A percentile compares a stretch with the other conserved stretches of the same genome.
These are phyloP conservation scores for Chalciporus chontae DNA, from an alignment of 768 basidiomycete species.

Conservation along the genomic window DNA sequence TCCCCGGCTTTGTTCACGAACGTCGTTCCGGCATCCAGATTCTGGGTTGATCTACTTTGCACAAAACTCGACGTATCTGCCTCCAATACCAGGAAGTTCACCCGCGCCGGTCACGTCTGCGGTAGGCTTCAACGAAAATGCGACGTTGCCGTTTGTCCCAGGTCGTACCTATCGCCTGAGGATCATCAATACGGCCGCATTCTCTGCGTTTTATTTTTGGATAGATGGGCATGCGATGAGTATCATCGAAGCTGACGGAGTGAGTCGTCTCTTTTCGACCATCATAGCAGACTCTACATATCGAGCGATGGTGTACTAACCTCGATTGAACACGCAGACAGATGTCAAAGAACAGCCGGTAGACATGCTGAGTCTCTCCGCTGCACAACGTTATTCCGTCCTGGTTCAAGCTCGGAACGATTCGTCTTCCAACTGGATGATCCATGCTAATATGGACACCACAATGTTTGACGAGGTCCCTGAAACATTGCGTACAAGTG, in stretches of 20 bases:
- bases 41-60: constrained; percentile 82
- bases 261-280: constrained; percentile 32
- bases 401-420: constrained; percentile 90
- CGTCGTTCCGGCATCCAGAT: constrained; percentile 40
- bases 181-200: constrained; percentile 78
- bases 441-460: constrained; percentile 89
- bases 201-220: constrained; percentile 79
- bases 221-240: constrained; percentile 86
- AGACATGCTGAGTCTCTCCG: constrained; percentile 70
- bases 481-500: constrained; percentile 67
- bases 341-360: constrained; percentile 74
- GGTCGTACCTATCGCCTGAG: constrained; percentile 91
- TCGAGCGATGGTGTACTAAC: background rate
- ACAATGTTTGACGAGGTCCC: constrained; percentile 88
- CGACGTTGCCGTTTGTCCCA: constrained; percentile 73
- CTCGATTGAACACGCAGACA: constrained; percentile 39
- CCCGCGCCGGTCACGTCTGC: constrained; percentile 46
- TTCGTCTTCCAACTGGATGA: constrained; percentile 76
- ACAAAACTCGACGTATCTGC: constrained; percentile 68
- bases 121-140: constrained; percentile 85
- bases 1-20: background rate
- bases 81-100: constrained; percentile 48
- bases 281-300: background rate
- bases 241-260: constrained; percentile 82
- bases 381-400: constrained; percentile 91